A percentile compares a stretch with the other conserved stretches of the same genome.
Conservation (phyloP, 306 rosid species). For the Dalbergia cochinchinensis region DNA sequence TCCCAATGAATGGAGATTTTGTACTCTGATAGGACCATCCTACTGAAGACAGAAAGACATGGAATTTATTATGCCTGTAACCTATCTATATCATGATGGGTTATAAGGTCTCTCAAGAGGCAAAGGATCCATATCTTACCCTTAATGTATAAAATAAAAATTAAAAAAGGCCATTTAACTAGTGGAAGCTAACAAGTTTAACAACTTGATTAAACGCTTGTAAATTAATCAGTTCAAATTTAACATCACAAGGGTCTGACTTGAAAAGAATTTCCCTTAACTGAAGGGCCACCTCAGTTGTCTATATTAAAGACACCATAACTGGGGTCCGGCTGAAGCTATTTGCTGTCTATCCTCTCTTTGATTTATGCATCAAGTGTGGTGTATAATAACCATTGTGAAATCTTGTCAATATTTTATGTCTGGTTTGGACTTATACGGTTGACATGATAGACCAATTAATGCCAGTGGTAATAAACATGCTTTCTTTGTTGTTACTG, state of each 20-base stretch:
- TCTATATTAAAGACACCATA: constrained; percentile 16
- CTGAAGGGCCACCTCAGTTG: constrained; percentile 23
- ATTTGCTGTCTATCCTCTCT: neutral
- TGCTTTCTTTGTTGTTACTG: constrained; percentile 36
- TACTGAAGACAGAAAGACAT: neutral
- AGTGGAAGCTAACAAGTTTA: neutral
- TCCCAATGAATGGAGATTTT: neutral
- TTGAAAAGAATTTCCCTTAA: neutral
- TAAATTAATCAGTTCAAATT: neutral
- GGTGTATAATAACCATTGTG: constrained; percentile 38
- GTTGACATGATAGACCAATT: constrained; percentile 38
- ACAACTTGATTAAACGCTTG: constrained; percentile 10
- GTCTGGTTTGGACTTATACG: constrained; percentile 41
- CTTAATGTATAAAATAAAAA: constrained; percentile 4
- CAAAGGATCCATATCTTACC: neutral
- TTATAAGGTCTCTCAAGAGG: neutral
- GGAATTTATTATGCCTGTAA: neutral
- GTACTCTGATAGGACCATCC: neutral
- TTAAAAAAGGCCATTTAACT: neutral
- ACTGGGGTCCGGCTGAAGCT: constrained; percentile 48
- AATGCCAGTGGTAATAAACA: constrained; percentile 20
- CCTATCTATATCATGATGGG: neutral
- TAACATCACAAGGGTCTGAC: neutral
- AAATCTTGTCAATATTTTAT: constrained; percentile 51
- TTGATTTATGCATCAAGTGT: constrained; percentile 40